These are phyloP conservation scores for Psilocybe subaeruginosa DNA, from an alignment of 768 basidiomycete species.

Conservation along the genomic window DNA sequence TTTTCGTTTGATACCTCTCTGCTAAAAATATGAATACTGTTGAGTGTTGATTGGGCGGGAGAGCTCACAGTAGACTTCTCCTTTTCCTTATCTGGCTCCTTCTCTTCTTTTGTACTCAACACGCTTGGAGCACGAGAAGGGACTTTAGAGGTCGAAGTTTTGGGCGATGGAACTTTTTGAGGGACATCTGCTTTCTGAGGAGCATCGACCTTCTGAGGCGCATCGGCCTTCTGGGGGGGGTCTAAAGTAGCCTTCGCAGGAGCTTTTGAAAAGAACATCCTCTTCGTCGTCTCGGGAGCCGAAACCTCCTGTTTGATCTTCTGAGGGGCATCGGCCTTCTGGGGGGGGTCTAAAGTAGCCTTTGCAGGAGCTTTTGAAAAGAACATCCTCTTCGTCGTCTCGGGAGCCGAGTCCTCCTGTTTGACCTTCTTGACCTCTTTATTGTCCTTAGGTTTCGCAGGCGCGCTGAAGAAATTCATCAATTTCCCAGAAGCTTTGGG, in stretches of 20 bases:
- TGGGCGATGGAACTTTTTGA: background rate
- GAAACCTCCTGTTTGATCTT: constrained; percentile 34
- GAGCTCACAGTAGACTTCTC: constrained; percentile 19
- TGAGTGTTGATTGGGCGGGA: background rate
- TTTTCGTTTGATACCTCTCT: constrained; percentile 51
- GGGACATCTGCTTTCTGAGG: background rate
- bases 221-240: background rate
- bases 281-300: constrained; percentile 18
- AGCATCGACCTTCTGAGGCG: background rate
- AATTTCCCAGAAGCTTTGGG: constrained; percentile 50
- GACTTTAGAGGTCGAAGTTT: constrained; percentile 2
- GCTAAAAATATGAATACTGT: constrained; percentile 2
- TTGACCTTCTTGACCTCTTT: constrained; percentile 46
- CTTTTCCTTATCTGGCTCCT: constrained; percentile 1
- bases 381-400: constrained; percentile 23
- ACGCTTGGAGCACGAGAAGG: constrained; percentile 14
- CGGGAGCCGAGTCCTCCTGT: constrained; percentile 17
- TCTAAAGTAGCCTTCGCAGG: constrained; percentile 7
- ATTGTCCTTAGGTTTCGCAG: constrained; percentile 19
- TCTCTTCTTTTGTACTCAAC: constrained; percentile 5
- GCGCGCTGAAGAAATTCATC: constrained; percentile 54
- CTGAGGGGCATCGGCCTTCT: constrained; percentile 4
- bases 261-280: constrained; percentile 23
- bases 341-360: background rate
- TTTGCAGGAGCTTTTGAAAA: constrained; percentile 20